These are phyloP conservation scores for Penicillium antarcticum DNA, from an alignment of 495 filamentous ascomycete species.

Conservation along the genomic window DNA sequence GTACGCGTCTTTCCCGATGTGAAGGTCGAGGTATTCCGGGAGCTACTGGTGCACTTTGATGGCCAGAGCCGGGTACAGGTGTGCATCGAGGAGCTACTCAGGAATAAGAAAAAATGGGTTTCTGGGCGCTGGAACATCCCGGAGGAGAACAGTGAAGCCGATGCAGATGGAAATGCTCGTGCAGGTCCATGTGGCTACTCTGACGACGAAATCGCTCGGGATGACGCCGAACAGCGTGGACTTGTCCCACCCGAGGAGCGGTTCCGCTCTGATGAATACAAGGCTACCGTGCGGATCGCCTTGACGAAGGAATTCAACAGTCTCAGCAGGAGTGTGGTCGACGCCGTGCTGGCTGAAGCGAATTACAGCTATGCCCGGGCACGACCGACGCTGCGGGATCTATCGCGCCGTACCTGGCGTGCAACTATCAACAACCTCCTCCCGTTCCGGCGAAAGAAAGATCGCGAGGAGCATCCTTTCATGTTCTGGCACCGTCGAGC, in stretches of 20 bases:
- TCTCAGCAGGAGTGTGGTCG: slow-evolving; percentile 74
- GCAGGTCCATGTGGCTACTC: not conserved
- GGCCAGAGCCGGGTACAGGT: slow-evolving; percentile 80
- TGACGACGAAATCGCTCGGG: slow-evolving; percentile 7
- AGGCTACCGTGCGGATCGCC: slow-evolving; percentile 58
- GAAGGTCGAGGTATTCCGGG: slow-evolving; percentile 86
- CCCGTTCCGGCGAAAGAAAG: slow-evolving; percentile 59
- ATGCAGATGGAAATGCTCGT: not conserved
- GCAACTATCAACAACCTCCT: slow-evolving; percentile 74
- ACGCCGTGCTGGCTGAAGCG: slow-evolving; percentile 83
- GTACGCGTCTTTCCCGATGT: slow-evolving; percentile 82
- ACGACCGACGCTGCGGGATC: slow-evolving; percentile 66
- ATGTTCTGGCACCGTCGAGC: slow-evolving; percentile 58
- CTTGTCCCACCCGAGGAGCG: slow-evolving; percentile 62
- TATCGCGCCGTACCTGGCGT: slow-evolving; percentile 82
- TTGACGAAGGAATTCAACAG: slow-evolving; percentile 78
- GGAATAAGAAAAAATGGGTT: slow-evolving; percentile 71
- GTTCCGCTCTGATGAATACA: slow-evolving; percentile 74
- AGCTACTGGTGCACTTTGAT: slow-evolving; percentile 77
- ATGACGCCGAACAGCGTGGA: slow-evolving; percentile 12
- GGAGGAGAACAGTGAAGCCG: slow-evolving; percentile 18
- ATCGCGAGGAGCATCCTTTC: slow-evolving; percentile 59
- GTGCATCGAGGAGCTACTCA: slow-evolving; percentile 79
- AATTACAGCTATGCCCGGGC: slow-evolving; percentile 86
- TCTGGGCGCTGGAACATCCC: slow-evolving; percentile 66